Evolutionary conservation across 305 asterid genomes (phyloP), one percentile per base, ranked within the genome.

Genomic region (Withania somnifera): DNA sequence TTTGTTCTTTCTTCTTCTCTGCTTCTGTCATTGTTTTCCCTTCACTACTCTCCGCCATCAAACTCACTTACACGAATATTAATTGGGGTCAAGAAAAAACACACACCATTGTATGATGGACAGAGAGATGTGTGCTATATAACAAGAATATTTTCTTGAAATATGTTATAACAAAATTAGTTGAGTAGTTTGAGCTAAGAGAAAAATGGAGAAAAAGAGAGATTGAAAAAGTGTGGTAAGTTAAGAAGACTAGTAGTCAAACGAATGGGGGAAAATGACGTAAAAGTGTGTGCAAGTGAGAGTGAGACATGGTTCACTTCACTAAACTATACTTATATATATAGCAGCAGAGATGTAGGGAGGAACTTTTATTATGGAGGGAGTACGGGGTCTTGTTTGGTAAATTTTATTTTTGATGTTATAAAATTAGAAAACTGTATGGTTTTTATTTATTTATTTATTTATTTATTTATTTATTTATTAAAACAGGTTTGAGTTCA

Each of bases 1-100:
- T 91, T 88, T 93, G 98, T 79, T 92, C 99, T 77, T 95, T 97
- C 90, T 95, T 97, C 95, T 93, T 95, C 89, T 91, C 98, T 30
- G 97, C 82, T 84, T 91, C 98, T 83, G 94, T 92, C 93, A 91
- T 89, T 89, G 93, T 78, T 86, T 93, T 93, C 73, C 88, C 93
- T 61, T 93, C 98, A 5, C 81, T 87, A 26, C 84, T 86, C 83
- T 97, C 99, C 79, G 97, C 97, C 92, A 89, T 89, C 61, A 22
- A 11, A 51, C 51, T 24, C 11, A 19, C 14, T 22, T 34, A 17
- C 15, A 66, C 7, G 50, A 9, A 1, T 34, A 5, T 34, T n/a
- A 32, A 32, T 64, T 64, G 47, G 73, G 73, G 73, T 1, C 13
- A 61, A 61, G 6, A 3, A 63, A 63, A 22, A 13, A 36, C 24